Evolutionary conservation across 106 monocot genomes (phyloP), one percentile per base, ranked within the genome.

Genomic region (Dendrobium chrysotoxum): DNA sequence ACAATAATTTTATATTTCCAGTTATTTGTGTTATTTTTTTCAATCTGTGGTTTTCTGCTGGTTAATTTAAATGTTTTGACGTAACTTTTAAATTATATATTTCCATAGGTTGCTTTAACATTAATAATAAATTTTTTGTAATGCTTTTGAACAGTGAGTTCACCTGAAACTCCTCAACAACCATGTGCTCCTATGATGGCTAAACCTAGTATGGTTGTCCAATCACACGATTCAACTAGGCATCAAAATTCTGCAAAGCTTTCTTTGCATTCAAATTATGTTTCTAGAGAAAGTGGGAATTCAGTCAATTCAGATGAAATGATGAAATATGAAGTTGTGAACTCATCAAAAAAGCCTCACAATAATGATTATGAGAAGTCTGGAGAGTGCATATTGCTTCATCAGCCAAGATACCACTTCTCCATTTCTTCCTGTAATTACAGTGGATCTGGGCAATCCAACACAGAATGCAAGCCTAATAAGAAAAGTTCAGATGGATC

Each of bases 91-190:
- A 25, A 8, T 65, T 65, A 65, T 11, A 6, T 23, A 65, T 65
- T 65, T n/a, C 8, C 25, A 25, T 65, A 8, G 3, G 15, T 1
- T 50, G 2, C 13, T 50, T 50, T 50, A 13, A 13, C 50, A 2
- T 13, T 50, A 50, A 50, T 50, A 50, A 50, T 50, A 50, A 50
- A 65, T 25, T 25, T 44, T 12, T 23, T 42, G 28, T 30, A 28
- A 47, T 41, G 5, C 3, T 71, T 39, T 83, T 74, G 73, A 39
- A 58, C 73, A 83, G 83, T 64, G 55, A 79, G 73, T 28, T 83
- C 83, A 30, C 83, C 83, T 45, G 79, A 79, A 30, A 4, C 79
- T 65, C 26, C 64, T 65, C 25, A 65, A 9, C 64, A 25, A 65
- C 15, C 25, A 45, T 10, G n/a, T 50, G 12, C 41, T 25, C 50